These are phyloP conservation scores for Termitomyces bulborhizus DNA, from an alignment of 768 basidiomycete genomes.

Conservation along the genomic window DNA sequence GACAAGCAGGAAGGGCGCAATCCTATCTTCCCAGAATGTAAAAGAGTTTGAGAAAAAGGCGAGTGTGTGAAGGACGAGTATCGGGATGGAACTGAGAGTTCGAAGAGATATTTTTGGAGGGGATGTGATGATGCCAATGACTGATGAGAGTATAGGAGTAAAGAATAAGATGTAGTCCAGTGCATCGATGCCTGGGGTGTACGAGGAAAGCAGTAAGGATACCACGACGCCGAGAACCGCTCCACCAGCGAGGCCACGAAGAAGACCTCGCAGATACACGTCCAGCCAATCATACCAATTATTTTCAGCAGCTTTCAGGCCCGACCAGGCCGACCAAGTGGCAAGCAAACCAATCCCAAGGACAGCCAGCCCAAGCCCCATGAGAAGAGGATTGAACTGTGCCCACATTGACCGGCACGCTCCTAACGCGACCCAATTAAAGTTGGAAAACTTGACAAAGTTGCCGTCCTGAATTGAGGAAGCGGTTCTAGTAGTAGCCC, in stretches of 20 bases:
- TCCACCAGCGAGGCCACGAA: constrained; percentile 32
- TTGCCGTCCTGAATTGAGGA: constrained; percentile 21
- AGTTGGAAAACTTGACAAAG: constrained; percentile 38
- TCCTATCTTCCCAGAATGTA: constrained; percentile 94
- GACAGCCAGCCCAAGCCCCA: constrained; percentile 64
- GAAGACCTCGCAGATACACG: constrained; percentile 22
- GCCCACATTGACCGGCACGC: constrained; percentile 90
- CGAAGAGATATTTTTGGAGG: constrained; percentile 27
- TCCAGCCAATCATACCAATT: constrained; percentile 40
- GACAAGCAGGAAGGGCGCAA: constrained; percentile 68
- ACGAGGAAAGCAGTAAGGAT: constrained; percentile 23
- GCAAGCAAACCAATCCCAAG: constrained; percentile 52
- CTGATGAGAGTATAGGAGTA: constrained; percentile 38
- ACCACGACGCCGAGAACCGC: constrained; percentile 27
- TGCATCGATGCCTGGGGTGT: constrained; percentile 41
- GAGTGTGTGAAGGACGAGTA: constrained; percentile 61
- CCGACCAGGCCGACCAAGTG: constrained; percentile 47
- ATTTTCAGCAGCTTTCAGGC: constrained; percentile 31
- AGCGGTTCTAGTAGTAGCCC: constrained; percentile 28
- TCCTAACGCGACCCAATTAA: constrained; percentile 54
- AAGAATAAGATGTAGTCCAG: constrained; percentile 48
- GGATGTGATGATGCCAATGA: constrained; percentile 37
- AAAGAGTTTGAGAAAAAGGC: constrained; percentile 92
- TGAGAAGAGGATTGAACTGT: constrained; percentile 79
- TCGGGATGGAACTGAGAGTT: constrained; percentile 24